Evolutionary conservation across 805 yeast genomes (phyloP), one percentile per base, ranked within the genome.

Genomic region (Myxozyma melibiosi): DNA sequence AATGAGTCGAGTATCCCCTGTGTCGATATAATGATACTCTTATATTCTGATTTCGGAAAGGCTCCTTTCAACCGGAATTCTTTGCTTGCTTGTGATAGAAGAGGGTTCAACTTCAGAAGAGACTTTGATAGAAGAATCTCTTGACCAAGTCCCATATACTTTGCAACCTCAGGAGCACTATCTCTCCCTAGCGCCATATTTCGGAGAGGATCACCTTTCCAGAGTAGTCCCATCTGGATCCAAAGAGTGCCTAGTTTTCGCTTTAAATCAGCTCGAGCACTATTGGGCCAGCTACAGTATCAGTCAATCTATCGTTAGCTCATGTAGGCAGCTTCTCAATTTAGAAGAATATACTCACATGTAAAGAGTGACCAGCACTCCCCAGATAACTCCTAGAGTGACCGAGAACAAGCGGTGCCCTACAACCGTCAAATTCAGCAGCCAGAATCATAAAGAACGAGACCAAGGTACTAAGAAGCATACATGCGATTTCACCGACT

Each of bases 161-260:
- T 33, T 22, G n/a, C n/a, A n/a, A n/a, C n/a, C n/a, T 20, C 43
- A 3, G 53, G 5, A 42, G 40, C 44, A 43, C 48, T 50, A 41
- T 77, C 2, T n/a, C n/a, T n/a, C n/a, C n/a, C n/a, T n/a, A 11
- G 27, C n/a, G 43, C 43, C 2, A 39, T 27, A 20, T 28, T 39
- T 39, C 43, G 2, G 28, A 88, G 71, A 1, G 91, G 90, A 62
- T 87, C 92, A 47, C 84, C 74, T 63, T 84, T 85, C 96, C 95
- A 88, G 7, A 84, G 78, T 22, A 89, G 78, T 1, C 96, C 96
- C 79, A 88, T 78, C 42, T 90, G 75, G 39, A 89, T 73, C 96
- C 96, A 89, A 22, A 88, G 74, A 2, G 84, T 73, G 0, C 89
- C 80, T 22, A 88, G 68, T 0, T 89, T 88, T 27, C 77, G 76